Base-by-base conservation (phyloP, 1,284 basidiomycete genomes). In the Inonotus hispidus region DNA sequence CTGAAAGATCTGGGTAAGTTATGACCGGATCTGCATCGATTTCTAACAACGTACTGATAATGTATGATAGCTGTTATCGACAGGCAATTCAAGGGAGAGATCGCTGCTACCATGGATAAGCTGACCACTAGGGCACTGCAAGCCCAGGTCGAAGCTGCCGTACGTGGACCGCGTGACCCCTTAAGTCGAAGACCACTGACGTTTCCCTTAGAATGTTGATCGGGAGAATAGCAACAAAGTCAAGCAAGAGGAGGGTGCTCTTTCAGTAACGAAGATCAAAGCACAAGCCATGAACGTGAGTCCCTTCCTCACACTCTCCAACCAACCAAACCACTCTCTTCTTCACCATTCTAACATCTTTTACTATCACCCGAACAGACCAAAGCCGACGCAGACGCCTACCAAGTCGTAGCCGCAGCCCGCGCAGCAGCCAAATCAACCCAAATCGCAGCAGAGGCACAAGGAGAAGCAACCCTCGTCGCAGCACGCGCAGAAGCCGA, bases 181-280 rank as follows among this genome's bases (percentile, higher is more conserved):
- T 50, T 32, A 29, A 7, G 19, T 25, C 13, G 21, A 29, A 45
- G 19, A 61, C 21, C 52, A 4, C 1, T 52, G 13, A 35, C 39
- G 3, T n/a, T 35, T 27, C 35, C 5, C 32, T 8, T 61, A 87
- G 82, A 91, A 92, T 65, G 89, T 91, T 56, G 90, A 92, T 71
- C 73, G 89, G 60, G 90, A 92, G 72, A 92, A 92, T 69, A 87
- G 84, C 74, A 92, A 92, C 74, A 87, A 87, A 71, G 85, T 90
- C 67, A 91, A 90, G 72, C 85, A 89, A 67, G 88, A 92, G 69
- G 84, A 92, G 71, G 89, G 89, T 68, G 78, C 85, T 14, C 79
- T 91, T 43, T 75, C 85, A 4, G 90, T 92, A 14, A 83, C 89
- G 29, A 83, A 81, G 54, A 88, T 92, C 75, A 88, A 84, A 67